Percentiles rank a stretch among this genome's conserved stretches.
Evolutionary conservation across 345 rosid genomes (phyloP).

Genomic region (Heritiera littoralis): DNA sequence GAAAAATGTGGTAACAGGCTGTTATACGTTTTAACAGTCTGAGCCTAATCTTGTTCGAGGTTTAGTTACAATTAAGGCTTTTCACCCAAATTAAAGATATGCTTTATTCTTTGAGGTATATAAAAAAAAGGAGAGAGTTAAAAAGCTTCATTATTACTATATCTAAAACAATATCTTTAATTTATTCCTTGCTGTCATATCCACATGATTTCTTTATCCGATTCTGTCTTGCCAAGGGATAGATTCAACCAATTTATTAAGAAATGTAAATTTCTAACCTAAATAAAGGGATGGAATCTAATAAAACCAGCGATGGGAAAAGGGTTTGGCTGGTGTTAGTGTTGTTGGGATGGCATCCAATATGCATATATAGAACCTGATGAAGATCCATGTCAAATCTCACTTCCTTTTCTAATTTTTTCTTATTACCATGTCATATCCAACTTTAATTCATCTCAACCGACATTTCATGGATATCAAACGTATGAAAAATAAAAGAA

Average conservation of each 20-base stretch:
- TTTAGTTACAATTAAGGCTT: too few relatives aligned
- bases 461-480: constrained; percentile 4
- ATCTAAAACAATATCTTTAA: too few relatives aligned
- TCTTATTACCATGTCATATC: neutral
- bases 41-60: too few relatives aligned
- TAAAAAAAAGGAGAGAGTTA: too few relatives aligned
- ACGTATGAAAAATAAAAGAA: neutral
- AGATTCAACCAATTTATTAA: neutral
- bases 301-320: neutral
- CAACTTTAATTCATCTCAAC: neutral
- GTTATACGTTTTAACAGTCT: too few relatives aligned
- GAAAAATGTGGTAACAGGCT: too few relatives aligned
- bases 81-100: too few relatives aligned
- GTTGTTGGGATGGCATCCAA: constrained; percentile 4
- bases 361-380: neutral
- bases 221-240: too few relatives aligned
- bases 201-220: neutral
- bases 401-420: neutral
- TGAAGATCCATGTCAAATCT: neutral
- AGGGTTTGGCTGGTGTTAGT: neutral
- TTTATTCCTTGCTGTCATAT: neutral
- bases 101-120: too few relatives aligned
- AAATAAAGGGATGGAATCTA: too few relatives aligned
- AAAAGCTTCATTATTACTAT: too few relatives aligned
- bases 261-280: too few relatives aligned